These are phyloP conservation scores for Dacryopinax spathularia DNA, from an alignment of 768 basidiomycete species.

Conservation along the genomic window DNA sequence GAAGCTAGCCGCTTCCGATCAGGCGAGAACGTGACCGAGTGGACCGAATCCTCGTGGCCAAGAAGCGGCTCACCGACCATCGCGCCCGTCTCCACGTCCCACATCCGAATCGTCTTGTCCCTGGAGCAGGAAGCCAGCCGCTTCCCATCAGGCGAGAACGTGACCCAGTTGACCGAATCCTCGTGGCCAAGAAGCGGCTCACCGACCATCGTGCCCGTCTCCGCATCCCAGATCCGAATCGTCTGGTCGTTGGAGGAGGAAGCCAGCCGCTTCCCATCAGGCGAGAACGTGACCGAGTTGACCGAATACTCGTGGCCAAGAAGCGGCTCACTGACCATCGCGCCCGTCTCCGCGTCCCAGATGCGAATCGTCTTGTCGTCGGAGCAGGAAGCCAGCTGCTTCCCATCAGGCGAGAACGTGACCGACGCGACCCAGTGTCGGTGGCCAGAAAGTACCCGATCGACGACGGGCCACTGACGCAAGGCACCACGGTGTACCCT, in stretches of 20 bases:
- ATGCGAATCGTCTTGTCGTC: not conserved
- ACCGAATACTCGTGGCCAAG: not conserved
- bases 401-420: not conserved
- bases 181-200: too few species aligned
- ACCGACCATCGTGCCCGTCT: too few species aligned
- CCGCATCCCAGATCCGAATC: too few species aligned
- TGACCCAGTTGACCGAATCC: too few species aligned
- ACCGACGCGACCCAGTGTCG: not conserved
- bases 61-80: too few species aligned
- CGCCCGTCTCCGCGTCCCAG: not conserved
- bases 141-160: too few species aligned
- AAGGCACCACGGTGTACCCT: not conserved
- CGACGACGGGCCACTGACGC: not conserved
- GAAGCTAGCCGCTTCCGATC: slow-evolving; percentile 68
- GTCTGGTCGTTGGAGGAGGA: too few species aligned
- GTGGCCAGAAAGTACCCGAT: not conserved
- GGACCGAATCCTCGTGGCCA: slow-evolving; percentile 78
- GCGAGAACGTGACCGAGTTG: too few species aligned
- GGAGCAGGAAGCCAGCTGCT: not conserved
- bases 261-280: too few species aligned
- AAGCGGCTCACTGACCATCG: not conserved
- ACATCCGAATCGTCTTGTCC: not conserved
- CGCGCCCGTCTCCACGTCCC: slow-evolving; percentile 8
- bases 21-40: slow-evolving; percentile 79
- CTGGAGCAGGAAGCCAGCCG: not conserved